These are phyloP conservation scores for Ustilago sp. DNA, from an alignment of 1,284 basidiomycete species.

Conservation along the genomic window DNA sequence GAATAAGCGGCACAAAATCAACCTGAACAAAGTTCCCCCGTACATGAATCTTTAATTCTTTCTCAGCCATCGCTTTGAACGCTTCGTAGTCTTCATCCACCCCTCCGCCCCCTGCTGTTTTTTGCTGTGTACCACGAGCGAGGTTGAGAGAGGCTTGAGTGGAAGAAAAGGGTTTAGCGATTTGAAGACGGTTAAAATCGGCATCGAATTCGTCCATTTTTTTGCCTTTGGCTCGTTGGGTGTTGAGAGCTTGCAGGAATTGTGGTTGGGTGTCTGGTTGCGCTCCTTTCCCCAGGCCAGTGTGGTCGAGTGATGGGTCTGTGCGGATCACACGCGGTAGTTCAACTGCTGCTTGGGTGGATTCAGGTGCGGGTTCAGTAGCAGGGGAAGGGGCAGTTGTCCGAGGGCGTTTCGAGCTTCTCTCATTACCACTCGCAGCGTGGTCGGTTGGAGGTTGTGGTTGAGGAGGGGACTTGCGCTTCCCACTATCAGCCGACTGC, in stretches of 20 bases:
- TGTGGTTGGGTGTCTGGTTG: slow-evolving; percentile 48
- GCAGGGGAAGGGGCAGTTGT: slow-evolving; percentile 1
- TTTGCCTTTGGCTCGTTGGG: slow-evolving; percentile 45
- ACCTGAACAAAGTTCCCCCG: slow-evolving; percentile 65
- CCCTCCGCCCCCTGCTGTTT: background rate
- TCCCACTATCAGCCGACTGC: background rate
- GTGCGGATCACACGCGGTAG: slow-evolving; percentile 27
- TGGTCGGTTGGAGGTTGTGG: slow-evolving; percentile 2
- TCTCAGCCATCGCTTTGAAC: slow-evolving; percentile 54
- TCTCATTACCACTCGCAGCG: background rate
- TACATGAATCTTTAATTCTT: slow-evolving; percentile 50
- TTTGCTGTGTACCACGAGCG: background rate
- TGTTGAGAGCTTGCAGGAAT: slow-evolving; percentile 58
- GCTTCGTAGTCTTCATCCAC: slow-evolving; percentile 54
- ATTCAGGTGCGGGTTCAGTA: background rate
- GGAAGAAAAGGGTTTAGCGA: slow-evolving; percentile 34
- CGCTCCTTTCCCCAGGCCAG: slow-evolving; percentile 28
- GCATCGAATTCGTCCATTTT: slow-evolving; percentile 58
- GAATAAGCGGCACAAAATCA: slow-evolving; percentile 60
- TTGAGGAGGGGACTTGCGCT: slow-evolving; percentile 29
- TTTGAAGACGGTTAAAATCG: slow-evolving; percentile 58
- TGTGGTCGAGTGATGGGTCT: slow-evolving; percentile 1
- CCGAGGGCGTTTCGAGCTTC: slow-evolving; percentile 19
- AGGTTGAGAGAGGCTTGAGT: background rate
- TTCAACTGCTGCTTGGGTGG: background rate